These are phyloP conservation scores for Hyaloscypha finlandica DNA, from an alignment of 495 filamentous ascomycete genomes.

Conservation along the genomic window DNA sequence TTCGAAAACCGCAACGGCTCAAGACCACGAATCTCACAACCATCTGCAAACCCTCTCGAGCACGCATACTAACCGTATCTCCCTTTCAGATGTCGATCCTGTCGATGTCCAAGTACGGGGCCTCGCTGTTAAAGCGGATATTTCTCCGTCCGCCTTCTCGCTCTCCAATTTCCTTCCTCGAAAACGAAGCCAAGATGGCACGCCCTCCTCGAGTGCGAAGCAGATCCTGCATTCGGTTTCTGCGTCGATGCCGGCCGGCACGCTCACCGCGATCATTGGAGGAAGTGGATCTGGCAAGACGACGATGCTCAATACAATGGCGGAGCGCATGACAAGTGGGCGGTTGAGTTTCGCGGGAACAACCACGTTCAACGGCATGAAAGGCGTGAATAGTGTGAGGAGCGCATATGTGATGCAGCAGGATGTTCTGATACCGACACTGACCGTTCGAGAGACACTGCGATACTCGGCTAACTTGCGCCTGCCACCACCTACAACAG, in stretches of 20 bases:
- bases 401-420: conserved; percentile 79
- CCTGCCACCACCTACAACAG: conserved; percentile 59
- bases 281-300: conserved; percentile 76
- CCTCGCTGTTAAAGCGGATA: conserved; percentile 57
- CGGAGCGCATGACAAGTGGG: conserved; percentile 60
- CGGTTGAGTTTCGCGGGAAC: conserved; percentile 53
- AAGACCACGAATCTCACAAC: background rate
- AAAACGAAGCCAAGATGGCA: conserved; percentile 25
- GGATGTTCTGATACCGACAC: conserved; percentile 66
- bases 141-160: conserved; percentile 40
- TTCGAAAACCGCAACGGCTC: background rate
- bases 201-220: conserved; percentile 27
- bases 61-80: conserved; percentile 44
- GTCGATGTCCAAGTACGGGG: conserved; percentile 58
- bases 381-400: conserved; percentile 52
- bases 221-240: conserved; percentile 55
- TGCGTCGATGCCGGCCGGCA: conserved; percentile 59
- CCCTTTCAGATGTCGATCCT: conserved; percentile 60
- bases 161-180: conserved; percentile 12
- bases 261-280: conserved; percentile 71
- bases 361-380: conserved; percentile 57
- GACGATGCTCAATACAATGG: conserved; percentile 68
- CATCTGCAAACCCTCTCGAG: conserved; percentile 10
- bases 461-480: conserved; percentile 70
- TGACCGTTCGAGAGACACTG: conserved; percentile 74